A percentile compares a stretch with the other conserved stretches of the same genome.
These are phyloP conservation scores for Rhodamnia argentea DNA, from an alignment of 345 rosid species.

Conservation along the genomic window DNA sequence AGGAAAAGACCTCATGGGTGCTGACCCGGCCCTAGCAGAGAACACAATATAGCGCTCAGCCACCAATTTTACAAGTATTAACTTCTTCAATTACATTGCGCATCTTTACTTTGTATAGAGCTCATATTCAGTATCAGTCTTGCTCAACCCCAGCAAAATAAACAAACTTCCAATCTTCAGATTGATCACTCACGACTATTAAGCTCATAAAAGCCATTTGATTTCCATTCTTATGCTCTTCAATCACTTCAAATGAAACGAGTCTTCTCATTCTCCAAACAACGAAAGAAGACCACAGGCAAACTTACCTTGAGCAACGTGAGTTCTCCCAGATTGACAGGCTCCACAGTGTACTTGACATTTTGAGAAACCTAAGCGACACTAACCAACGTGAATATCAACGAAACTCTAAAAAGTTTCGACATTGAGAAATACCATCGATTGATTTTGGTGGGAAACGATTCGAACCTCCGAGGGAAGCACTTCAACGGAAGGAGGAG, in stretches of 20 bases:
- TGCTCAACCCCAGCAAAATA: neutral
- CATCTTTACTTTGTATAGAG: neutral
- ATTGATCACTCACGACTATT: neutral
- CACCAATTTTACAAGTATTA: neutral
- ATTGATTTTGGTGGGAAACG: neutral
- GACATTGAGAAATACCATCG: neutral
- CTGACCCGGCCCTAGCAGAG: constrained; percentile 66
- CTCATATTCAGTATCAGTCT: neutral
- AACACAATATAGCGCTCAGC: neutral
- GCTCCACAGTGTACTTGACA: constrained; percentile 33
- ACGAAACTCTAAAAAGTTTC: neutral
- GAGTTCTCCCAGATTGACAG: constrained; percentile 40
- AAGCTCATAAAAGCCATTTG: neutral
- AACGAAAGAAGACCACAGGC: neutral
- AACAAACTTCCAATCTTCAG: neutral
- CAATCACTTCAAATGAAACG: neutral
- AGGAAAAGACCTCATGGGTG: constrained; percentile 71
- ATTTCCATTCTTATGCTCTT: neutral
- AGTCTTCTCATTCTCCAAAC: neutral
- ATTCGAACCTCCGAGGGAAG: constrained; percentile 44
- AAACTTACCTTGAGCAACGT: constrained; percentile 59
- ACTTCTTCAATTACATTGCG: neutral
- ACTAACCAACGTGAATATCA: neutral
- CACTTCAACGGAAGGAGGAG: constrained; percentile 67
- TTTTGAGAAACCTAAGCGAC: constrained; percentile 37